These are phyloP conservation scores for Paraconiothyrium brasiliense DNA, from an alignment of 2,329 filamentous ascomycete genomes.

Conservation along the genomic window DNA sequence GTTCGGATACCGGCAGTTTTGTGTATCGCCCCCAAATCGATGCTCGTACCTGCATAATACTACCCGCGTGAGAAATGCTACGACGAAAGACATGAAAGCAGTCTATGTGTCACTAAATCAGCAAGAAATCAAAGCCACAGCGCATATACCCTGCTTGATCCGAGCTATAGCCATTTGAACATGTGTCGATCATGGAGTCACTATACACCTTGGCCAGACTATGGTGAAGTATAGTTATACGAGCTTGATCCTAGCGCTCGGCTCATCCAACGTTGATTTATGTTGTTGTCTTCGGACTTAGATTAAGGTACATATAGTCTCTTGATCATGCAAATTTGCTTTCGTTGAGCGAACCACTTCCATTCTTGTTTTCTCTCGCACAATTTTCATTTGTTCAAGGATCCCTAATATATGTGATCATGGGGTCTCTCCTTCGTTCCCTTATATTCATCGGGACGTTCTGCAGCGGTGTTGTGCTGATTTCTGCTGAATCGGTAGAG, in stretches of 20 bases:
- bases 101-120: no score
- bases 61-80: neutral
- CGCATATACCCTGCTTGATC: neutral
- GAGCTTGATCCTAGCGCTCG: neutral
- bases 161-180: neutral
- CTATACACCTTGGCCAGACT: neutral
- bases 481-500: constrained; percentile 21
- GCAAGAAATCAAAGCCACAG: neutral
- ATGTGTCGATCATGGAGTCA: neutral
- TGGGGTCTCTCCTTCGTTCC: constrained; percentile 24
- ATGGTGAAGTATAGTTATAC: neutral
- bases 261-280: neutral
- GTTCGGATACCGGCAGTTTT: neutral
- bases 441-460: constrained; percentile 21
- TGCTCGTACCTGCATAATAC: neutral
- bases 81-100: neutral
- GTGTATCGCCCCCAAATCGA: neutral
- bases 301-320: neutral
- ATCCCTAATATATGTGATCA: constrained; percentile 11
- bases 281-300: neutral
- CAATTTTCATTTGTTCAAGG: neutral
- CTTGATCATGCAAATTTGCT: neutral
- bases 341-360: no score
- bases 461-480: constrained; percentile 16
- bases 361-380: neutral